phyloP scores from a whole-genome alignment of 202 grass and related monocot genomes.

The Alloteropsis angusta region DNA sequence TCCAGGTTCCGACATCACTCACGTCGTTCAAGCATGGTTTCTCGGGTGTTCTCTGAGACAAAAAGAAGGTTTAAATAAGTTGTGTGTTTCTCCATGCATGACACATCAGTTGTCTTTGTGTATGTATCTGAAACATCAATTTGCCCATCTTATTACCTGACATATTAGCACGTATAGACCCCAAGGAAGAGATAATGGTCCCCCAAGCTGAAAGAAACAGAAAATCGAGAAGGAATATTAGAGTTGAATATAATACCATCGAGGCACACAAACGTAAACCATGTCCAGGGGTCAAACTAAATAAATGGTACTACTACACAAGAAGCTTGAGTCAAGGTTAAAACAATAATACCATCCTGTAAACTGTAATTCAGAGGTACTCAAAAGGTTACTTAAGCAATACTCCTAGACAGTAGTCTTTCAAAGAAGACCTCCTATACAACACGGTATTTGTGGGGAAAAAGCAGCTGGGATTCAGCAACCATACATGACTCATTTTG shows the following conservation, averaged over 20 bases:
- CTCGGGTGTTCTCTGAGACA: constrained; percentile 62
- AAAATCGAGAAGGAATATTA: constrained; percentile 21
- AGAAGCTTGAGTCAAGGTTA: background rate
- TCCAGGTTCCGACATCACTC: constrained; percentile 83
- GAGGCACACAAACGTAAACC: background rate
- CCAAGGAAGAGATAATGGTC: constrained; percentile 89
- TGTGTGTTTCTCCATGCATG: background rate
- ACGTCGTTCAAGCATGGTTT: constrained; percentile 94
- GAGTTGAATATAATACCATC: background rate
- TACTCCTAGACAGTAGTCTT: background rate
- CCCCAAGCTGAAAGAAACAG: constrained; percentile 53
- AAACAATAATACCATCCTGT: background rate
- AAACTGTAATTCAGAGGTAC: background rate
- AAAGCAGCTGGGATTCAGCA: background rate
- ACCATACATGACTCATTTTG: background rate
- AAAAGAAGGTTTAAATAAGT: constrained; percentile 24
- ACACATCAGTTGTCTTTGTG: background rate
- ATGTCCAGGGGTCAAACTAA: background rate
- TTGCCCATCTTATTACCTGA: constrained; percentile 42
- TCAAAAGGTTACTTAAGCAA: constrained; percentile 4
- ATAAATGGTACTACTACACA: background rate
- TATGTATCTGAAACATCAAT: background rate
- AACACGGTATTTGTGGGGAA: background rate
- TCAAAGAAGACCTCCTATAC: background rate
- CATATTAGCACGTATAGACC: constrained; percentile 93